Conservation (phyloP, 1,139 yeast genomes). For the Candida mesenterica region DNA sequence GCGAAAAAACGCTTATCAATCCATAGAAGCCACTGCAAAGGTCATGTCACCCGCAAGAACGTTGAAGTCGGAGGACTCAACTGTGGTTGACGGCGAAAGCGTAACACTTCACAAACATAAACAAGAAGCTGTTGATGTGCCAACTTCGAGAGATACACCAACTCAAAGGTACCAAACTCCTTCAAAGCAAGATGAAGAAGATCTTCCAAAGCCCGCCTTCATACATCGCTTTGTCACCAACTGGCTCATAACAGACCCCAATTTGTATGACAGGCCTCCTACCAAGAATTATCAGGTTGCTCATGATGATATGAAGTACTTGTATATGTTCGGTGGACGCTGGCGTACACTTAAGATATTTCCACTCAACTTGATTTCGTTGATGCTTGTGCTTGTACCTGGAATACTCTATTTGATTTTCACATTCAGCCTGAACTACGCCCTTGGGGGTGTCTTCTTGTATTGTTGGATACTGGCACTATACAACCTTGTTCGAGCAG, state of each 20-base stretch:
- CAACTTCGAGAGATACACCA: no score
- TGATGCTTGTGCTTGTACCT: slow-evolving; percentile 39
- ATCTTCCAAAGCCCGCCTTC: not conserved
- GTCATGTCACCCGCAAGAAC: no score
- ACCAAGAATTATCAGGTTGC: slow-evolving; percentile 35
- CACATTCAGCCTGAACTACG: slow-evolving; percentile 48
- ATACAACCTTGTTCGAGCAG: slow-evolving; percentile 50
- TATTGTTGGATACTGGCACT: slow-evolving; percentile 56
- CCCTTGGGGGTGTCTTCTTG: slow-evolving; percentile 53
- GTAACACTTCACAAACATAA: no score
- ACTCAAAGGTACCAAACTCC: not conserved
- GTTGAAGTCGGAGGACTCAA: no score
- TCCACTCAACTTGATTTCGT: slow-evolving; percentile 20
- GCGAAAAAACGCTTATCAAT: no score
- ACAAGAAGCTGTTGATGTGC: no score
- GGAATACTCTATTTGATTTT: slow-evolving; percentile 46
- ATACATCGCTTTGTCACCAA: slow-evolving; percentile 31
- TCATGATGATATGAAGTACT: slow-evolving; percentile 28
- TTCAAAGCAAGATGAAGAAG: not conserved
- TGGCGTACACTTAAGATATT: slow-evolving; percentile 41
- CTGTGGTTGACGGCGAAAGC: no score
- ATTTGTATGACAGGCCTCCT: slow-evolving; percentile 13
- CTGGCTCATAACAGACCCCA: slow-evolving; percentile 47
- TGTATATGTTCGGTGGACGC: slow-evolving; percentile 67
- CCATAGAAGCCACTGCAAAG: no score